A percentile compares a stretch with the other conserved stretches of the same genome.
Conservation (phyloP, 805 yeast genomes). For the Monosporozyma unispora region DNA sequence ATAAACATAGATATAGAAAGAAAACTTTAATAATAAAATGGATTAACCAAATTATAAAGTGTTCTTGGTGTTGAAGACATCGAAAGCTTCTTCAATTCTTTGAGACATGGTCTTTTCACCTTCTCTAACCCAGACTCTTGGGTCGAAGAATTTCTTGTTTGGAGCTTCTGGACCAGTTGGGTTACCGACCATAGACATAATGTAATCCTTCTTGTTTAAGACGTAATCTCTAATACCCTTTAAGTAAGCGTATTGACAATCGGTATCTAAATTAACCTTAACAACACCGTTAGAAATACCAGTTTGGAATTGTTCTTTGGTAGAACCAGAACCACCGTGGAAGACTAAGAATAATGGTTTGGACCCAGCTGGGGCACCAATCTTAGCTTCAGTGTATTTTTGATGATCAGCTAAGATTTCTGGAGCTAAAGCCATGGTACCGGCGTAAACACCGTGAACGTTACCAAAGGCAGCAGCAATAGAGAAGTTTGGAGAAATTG, state of each 20-base stretch:
- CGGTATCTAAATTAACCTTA: constrained; percentile 98
- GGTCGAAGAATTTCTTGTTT: constrained; percentile 99
- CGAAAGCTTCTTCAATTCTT: constrained; percentile 78
- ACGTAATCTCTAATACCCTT: constrained; percentile 96
- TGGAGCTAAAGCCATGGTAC: constrained; percentile 91
- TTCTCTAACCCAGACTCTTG: constrained; percentile 99
- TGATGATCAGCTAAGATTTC: constrained; percentile 94
- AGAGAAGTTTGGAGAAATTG: constrained; percentile 95
- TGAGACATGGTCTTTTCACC: constrained; percentile 97
- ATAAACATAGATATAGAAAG: background rate
- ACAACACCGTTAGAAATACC: constrained; percentile 93
- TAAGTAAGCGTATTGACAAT: constrained; percentile 97
- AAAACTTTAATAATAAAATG: background rate
- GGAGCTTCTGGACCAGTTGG: constrained; percentile 99
- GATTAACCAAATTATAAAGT: constrained; percentile 36
- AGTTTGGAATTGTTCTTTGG: constrained; percentile 81
- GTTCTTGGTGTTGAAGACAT: constrained; percentile 72
- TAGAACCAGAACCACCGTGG: constrained; percentile 99
- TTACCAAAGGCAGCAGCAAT: constrained; percentile 99
- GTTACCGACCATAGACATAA: constrained; percentile 87
- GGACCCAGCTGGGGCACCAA: constrained; percentile 38
- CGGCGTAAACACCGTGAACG: constrained; percentile 99
- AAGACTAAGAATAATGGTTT: constrained; percentile 92
- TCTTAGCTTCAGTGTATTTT: constrained; percentile 66
- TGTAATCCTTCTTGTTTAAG: constrained; percentile 91